Percentiles rank a stretch among this genome's conserved stretches.
Conservation (phyloP, 2,329 filamentous ascomycete species). For the Biscogniauxia sp. region DNA sequence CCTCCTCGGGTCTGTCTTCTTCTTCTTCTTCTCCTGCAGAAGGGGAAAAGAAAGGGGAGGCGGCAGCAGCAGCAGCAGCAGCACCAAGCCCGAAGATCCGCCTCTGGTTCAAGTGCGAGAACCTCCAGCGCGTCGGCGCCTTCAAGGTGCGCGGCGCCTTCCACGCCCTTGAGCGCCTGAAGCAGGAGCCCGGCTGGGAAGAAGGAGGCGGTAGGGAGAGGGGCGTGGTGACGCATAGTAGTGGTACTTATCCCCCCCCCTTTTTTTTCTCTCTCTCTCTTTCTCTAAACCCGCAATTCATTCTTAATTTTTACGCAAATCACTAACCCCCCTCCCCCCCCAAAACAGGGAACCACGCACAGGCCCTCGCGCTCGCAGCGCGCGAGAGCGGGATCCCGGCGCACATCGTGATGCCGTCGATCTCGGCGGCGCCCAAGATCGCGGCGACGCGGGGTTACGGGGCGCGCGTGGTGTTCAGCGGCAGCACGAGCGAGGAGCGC, state of each 20-base stretch:
- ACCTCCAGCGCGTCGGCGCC: conserved; percentile 83
- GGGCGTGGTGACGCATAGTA: conserved; percentile 88
- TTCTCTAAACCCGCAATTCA: no score
- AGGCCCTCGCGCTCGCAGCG: conserved; percentile 86
- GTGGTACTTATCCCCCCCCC: conserved; percentile 51
- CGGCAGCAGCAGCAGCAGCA: no score
- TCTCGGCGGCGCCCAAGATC: conserved; percentile 82
- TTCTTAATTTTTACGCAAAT: no score
- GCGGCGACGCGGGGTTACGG: conserved; percentile 77
- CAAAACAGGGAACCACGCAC: conserved; percentile 82
- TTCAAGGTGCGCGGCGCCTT: conserved; percentile 94
- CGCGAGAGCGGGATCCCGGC: conserved; percentile 70
- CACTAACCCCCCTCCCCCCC: not conserved
- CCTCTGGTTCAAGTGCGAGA: conserved; percentile 95
- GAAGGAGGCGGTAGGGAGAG: conserved; percentile 56
- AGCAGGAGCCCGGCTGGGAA: conserved; percentile 59
- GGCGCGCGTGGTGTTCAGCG: conserved; percentile 76
- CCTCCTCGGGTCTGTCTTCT: conserved; percentile 54
- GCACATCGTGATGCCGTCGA: conserved; percentile 89
- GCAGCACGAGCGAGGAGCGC: conserved; percentile 75
- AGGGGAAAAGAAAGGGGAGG: conserved; percentile 40
- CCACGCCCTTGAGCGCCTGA: conserved; percentile 73
- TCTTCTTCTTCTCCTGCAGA: conserved; percentile 44
- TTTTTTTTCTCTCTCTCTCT: not conserved
- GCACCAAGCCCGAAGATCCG: conserved; percentile 63